phyloP scores from a whole-genome alignment of 1,139 yeast species.

The Taphrina populina region DNA sequence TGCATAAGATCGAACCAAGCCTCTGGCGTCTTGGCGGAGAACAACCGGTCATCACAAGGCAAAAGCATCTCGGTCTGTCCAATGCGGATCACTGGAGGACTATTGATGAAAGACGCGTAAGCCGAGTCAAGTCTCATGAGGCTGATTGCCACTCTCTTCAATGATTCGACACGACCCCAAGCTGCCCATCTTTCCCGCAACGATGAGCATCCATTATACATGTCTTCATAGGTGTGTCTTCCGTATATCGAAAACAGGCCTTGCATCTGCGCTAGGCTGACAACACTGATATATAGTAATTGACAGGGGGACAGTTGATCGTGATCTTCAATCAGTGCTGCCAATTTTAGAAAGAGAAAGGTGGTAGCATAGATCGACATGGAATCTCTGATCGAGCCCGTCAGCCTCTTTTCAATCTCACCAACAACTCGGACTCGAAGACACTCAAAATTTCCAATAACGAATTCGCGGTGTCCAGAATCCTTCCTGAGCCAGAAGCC shows the following conservation, averaged over 20 bases:
- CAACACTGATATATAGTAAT: constrained; percentile 25
- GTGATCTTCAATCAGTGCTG: constrained; percentile 24
- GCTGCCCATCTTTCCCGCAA: constrained; percentile 23
- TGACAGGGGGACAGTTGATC: constrained; percentile 32
- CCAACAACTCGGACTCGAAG: constrained; percentile 20
- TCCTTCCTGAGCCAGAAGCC: constrained; percentile 22
- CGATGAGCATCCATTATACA: constrained; percentile 8
- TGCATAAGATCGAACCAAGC: constrained; percentile 20
- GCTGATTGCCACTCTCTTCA: constrained; percentile 24
- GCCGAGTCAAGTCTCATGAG: constrained; percentile 31
- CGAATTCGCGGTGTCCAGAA: constrained; percentile 13
- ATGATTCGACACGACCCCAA: constrained; percentile 31
- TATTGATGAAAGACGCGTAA: constrained; percentile 16
- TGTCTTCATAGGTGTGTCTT: not conserved
- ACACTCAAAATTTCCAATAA: constrained; percentile 24
- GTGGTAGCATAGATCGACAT: constrained; percentile 29
- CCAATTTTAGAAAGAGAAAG: constrained; percentile 28
- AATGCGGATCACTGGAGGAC: constrained; percentile 18
- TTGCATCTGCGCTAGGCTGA: constrained; percentile 30
- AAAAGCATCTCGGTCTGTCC: constrained; percentile 24
- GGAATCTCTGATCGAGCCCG: constrained; percentile 22
- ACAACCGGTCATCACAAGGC: constrained; percentile 29
- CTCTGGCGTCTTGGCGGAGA: constrained; percentile 24
- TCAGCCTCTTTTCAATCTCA: constrained; percentile 22
- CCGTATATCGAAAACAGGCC: constrained; percentile 31